A percentile compares a stretch with the other conserved stretches of the same genome.
These are phyloP conservation scores for Cucumis cinereus DNA, from an alignment of 306 rosid genomes.

Conservation along the genomic window DNA sequence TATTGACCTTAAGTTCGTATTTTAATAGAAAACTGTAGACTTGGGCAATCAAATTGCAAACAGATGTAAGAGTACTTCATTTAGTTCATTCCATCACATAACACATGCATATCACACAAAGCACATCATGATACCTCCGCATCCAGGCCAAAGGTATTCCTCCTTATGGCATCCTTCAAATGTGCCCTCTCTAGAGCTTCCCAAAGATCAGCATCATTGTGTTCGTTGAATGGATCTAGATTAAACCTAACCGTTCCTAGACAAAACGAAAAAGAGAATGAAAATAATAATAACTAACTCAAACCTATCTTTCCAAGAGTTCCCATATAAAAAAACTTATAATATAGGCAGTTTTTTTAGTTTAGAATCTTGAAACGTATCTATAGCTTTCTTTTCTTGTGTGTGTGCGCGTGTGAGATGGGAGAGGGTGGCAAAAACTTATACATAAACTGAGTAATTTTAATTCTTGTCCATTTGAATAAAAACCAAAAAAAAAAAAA, in stretches of 20 bases:
- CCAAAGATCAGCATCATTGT: slow-evolving; percentile 46
- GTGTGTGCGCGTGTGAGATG: no score
- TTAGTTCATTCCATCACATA: background rate
- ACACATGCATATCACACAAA: background rate
- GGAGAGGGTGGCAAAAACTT: no score
- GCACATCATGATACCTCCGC: slow-evolving; percentile 24
- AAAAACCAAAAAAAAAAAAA: background rate
- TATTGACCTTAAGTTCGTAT: background rate
- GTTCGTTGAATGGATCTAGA: slow-evolving; percentile 43
- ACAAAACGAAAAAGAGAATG: background rate
- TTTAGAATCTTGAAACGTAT: background rate
- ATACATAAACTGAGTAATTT: no score
- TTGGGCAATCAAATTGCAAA: no score
- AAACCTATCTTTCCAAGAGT: background rate
- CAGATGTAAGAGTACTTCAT: background rate
- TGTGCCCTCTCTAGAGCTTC: slow-evolving; percentile 42
- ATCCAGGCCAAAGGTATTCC: slow-evolving; percentile 32
- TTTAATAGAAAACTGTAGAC: background rate
- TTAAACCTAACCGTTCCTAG: slow-evolving; percentile 46
- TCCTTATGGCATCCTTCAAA: slow-evolving; percentile 33
- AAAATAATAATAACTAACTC: background rate
- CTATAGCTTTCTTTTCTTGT: no score
- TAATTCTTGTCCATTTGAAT: background rate
- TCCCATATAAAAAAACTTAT: background rate
- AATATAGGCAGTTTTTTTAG: background rate